Evolutionary conservation across 768 basidiomycete species (phyloP), one percentile per base, ranked within the genome.

Genomic region (Tulasnella sp.): DNA sequence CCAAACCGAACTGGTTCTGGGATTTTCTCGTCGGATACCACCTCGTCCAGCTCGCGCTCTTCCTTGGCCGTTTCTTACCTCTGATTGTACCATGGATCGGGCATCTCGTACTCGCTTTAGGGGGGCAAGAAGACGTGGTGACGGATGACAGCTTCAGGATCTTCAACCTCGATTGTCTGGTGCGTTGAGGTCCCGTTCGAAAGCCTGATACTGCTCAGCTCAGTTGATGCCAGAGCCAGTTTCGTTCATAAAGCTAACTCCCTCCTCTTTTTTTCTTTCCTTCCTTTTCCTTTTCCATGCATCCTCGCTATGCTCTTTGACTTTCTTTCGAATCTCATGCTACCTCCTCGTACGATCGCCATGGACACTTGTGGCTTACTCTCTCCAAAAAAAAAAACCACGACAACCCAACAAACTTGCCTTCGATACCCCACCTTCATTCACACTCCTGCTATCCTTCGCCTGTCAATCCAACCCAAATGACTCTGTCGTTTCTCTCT

Each of bases 111-210:
- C 78, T 78, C 45, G 91, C 87, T 87, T 75, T 91, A 41, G 74
- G 77, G 38, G 78, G 76, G 59, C 69, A 70, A 44, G 73, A 73
- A 46, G 76, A 78, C 4, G 75, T 82, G 30, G 78, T 79, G 11
- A 75, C 92, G 17, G 89, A 92, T 67, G 82, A 87, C 57, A 84
- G 89, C 65, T 76, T 84, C 66, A 78, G 79, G 31, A 81, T 98
- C 60, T 93, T 96, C 74, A 98, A 97, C 68, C 76, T 96, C 61
- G 93, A 98, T 63, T 92, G 89, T 72, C 78, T 88, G 72, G 89
- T 92, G 70, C 66, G 88, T 76, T 25, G 22, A 43, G 30, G 5
- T 38, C 34, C 34, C 34, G 5, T 38, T 5, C 34, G 15, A 38
- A 38, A 38, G 34, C 34, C 34, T 38, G 34, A 38, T 38, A 38